Evolutionary conservation across 2,329 filamentous ascomycete genomes (phyloP).

Genomic region (Aspergillus sojae): DNA sequence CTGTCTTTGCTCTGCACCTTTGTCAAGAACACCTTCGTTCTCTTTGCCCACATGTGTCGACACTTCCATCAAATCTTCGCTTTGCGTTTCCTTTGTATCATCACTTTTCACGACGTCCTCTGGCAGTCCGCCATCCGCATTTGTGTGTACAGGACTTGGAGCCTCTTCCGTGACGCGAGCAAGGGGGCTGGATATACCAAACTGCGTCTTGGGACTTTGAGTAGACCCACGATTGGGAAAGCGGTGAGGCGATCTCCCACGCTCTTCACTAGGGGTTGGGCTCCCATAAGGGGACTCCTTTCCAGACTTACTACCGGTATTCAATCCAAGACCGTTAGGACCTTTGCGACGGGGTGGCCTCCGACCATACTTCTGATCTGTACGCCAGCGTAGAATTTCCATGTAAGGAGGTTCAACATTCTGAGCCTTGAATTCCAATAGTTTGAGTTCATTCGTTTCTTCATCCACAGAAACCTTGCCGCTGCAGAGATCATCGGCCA

Average conservation of each 20-base stretch:
- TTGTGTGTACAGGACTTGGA: conserved; percentile 38
- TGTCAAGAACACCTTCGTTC: conserved; percentile 29
- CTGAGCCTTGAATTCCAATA: conserved; percentile 85
- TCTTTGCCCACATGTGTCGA: conserved; percentile 42
- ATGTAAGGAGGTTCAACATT: conserved; percentile 92
- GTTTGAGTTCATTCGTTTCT: conserved; percentile 85
- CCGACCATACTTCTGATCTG: conserved; percentile 89
- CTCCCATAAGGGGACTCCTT: conserved; percentile 58
- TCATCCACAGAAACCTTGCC: conserved; percentile 93
- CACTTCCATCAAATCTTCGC: conserved; percentile 45
- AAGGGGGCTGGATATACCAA: conserved; percentile 49
- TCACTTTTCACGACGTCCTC: conserved; percentile 34
- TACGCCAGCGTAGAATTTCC: conserved; percentile 91
- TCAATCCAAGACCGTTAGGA: conserved; percentile 55
- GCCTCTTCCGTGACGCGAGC: conserved; percentile 51
- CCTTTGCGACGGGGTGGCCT: conserved; percentile 54
- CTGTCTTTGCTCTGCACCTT: conserved; percentile 24
- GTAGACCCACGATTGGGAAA: conserved; percentile 47
- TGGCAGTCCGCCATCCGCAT: conserved; percentile 36
- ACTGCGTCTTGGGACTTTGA: conserved; percentile 48
- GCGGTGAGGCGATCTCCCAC: conserved; percentile 52
- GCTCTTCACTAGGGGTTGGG: conserved; percentile 48
- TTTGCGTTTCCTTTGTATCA: conserved; percentile 30
- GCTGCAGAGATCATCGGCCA: conserved; percentile 88
- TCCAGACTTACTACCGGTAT: conserved; percentile 50